Percentiles rank a stretch among this genome's conserved stretches.
These are phyloP conservation scores for Starmerella vitae DNA, from an alignment of 805 yeast genomes.

Conservation along the genomic window DNA sequence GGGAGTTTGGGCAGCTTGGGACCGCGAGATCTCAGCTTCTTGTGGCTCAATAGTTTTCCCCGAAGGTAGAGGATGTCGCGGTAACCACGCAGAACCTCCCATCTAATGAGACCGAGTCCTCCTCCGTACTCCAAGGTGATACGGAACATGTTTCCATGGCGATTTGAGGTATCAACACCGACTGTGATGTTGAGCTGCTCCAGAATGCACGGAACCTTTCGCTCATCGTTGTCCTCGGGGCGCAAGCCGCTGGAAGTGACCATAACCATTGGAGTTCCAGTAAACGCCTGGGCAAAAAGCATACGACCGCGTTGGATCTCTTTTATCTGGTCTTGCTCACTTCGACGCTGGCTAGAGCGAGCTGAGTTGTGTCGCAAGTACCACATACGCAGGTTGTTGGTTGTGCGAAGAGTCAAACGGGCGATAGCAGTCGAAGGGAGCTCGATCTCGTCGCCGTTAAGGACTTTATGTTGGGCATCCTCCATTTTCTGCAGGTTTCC, in stretches of 20 bases:
- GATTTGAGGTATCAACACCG: slow-evolving; percentile 31
- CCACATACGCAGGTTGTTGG: slow-evolving; percentile 16
- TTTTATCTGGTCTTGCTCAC: slow-evolving; percentile 16
- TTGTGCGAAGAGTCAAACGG: slow-evolving; percentile 17
- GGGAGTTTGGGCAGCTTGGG: slow-evolving; percentile 36
- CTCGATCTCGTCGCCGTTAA: neutral
- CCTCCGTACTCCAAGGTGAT: slow-evolving; percentile 85
- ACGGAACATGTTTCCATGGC: slow-evolving; percentile 33
- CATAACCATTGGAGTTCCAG: slow-evolving; percentile 56
- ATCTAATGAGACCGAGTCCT: slow-evolving; percentile 59
- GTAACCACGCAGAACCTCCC: slow-evolving; percentile 64
- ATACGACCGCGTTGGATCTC: slow-evolving; percentile 18
- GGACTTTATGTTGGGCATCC: neutral
- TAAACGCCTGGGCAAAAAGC: slow-evolving; percentile 37
- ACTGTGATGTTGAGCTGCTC: slow-evolving; percentile 59
- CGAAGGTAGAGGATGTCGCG: slow-evolving; percentile 64
- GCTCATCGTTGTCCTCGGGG: slow-evolving; percentile 45
- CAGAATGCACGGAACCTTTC: slow-evolving; percentile 70
- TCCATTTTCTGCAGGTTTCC: neutral
- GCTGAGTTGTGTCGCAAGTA: slow-evolving; percentile 9
- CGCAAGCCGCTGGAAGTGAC: slow-evolving; percentile 61
- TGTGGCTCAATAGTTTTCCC: slow-evolving; percentile 34
- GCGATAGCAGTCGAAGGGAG: slow-evolving; percentile 10
- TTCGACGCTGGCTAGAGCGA: slow-evolving; percentile 6
- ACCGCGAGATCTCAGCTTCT: slow-evolving; percentile 17